Evolutionary conservation across 768 basidiomycete genomes (phyloP).

Genomic region (Rhizopogon roseolus): DNA sequence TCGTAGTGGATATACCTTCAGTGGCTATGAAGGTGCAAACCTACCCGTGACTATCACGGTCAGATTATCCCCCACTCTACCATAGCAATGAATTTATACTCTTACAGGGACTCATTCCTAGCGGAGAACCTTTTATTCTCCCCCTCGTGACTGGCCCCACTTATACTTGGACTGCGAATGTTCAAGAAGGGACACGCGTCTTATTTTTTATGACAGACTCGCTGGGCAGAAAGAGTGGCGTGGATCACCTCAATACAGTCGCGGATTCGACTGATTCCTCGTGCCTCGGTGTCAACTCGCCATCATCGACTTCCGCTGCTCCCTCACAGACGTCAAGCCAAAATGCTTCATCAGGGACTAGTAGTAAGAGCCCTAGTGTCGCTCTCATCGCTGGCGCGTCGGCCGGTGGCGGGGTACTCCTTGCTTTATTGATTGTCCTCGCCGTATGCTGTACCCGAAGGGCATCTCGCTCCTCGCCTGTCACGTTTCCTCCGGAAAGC

Average conservation of each 20-base stretch:
- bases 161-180: conserved; percentile 51
- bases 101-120: conserved; percentile 56
- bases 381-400: conserved; percentile 45
- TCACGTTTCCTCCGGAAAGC: conserved; percentile 17
- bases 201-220: conserved; percentile 54
- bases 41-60: conserved; percentile 55
- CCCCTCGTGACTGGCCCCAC: conserved; percentile 26
- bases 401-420: conserved; percentile 45
- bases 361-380: conserved; percentile 33
- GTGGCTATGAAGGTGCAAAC: conserved; percentile 36
- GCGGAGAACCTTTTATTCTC: conserved; percentile 48
- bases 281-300: conserved; percentile 52
- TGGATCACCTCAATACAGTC: conserved; percentile 46
- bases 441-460: conserved; percentile 38
- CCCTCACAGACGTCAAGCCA: conserved; percentile 20
- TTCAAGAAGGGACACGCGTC: conserved; percentile 51
- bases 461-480: conserved; percentile 14
- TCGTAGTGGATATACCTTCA: conserved; percentile 42
- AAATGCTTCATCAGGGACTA: conserved; percentile 10
- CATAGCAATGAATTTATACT: not conserved
- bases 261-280: conserved; percentile 39
- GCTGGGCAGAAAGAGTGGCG: conserved; percentile 50
- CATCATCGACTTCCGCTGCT: conserved; percentile 37
- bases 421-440: conserved; percentile 46
- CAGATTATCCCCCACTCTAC: conserved; percentile 7